Conservation (phyloP, 257 asterid species). For the Nicotiana tomentosiformis region DNA sequence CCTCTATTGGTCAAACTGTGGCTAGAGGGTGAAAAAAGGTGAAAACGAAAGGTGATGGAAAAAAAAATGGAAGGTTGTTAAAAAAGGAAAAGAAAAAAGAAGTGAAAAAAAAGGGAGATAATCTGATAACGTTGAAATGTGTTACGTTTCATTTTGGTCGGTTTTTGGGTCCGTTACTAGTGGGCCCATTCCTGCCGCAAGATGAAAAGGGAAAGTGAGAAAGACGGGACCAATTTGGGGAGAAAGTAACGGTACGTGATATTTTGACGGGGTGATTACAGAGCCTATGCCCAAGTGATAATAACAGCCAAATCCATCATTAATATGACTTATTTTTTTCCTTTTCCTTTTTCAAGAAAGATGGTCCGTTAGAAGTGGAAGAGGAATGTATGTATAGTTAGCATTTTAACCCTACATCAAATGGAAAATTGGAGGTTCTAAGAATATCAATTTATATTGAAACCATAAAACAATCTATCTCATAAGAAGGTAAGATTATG, state of each 20-base stretch:
- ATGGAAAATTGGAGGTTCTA: neutral
- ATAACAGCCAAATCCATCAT: neutral
- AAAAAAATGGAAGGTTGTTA: neutral
- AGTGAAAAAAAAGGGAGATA: neutral
- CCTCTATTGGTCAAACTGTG: neutral
- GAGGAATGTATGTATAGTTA: neutral
- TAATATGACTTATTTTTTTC: neutral
- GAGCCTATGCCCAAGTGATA: neutral
- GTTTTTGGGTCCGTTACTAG: conserved; percentile 12
- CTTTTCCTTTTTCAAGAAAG: neutral
- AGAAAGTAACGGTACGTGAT: conserved; percentile 25
- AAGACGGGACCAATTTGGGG: conserved; percentile 10
- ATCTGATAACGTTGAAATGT: conserved; percentile 10
- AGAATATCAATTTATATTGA: too few relatives aligned
- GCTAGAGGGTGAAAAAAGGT: neutral
- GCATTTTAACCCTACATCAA: neutral
- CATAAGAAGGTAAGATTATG: too few relatives aligned
- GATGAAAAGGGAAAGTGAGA: conserved; percentile 9
- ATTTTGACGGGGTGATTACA: conserved; percentile 5
- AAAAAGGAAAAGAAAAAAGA: neutral
- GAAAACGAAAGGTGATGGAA: neutral
- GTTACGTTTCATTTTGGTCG: conserved; percentile 18
- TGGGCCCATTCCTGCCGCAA: conserved; percentile 17
- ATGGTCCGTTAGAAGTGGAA: neutral
- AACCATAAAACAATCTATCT: too few relatives aligned